Percentiles rank a stretch among this genome's conserved stretches.
These are phyloP conservation scores for Marasmius fiardii DNA, from an alignment of 1,284 basidiomycete species.

Conservation along the genomic window DNA sequence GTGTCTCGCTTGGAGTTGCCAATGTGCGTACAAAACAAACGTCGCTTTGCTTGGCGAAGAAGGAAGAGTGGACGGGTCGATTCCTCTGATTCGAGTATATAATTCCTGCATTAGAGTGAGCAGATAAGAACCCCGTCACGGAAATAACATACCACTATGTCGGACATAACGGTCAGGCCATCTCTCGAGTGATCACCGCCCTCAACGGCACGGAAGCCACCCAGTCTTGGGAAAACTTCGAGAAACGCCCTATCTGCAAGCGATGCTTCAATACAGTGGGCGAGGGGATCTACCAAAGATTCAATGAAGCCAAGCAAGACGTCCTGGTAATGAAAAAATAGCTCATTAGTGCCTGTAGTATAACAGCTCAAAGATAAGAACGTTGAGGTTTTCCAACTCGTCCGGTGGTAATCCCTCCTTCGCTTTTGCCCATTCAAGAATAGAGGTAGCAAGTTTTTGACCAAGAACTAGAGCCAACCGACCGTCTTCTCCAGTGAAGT, in stretches of 20 bases:
- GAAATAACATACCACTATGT: neutral
- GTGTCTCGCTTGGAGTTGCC: neutral
- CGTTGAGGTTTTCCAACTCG: neutral
- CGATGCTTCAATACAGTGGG: constrained; percentile 2
- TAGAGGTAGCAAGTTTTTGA: neutral
- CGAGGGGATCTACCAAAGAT: neutral
- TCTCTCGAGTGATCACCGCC: neutral
- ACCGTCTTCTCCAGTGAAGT: neutral
- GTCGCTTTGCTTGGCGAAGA: neutral
- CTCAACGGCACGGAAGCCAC: neutral
- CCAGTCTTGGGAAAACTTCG: constrained; percentile 5
- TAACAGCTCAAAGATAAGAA: neutral
- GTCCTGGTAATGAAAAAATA: neutral
- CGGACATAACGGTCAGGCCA: neutral
- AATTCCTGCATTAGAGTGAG: neutral
- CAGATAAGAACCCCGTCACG: too few relatives aligned
- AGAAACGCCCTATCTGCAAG: constrained; percentile 7
- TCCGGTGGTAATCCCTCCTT: neutral
- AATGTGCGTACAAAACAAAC: constrained; percentile 4
- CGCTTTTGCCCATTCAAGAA: neutral
- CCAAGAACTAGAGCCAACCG: neutral
- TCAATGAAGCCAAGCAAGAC: constrained; percentile 3
- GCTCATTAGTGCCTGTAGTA: neutral
- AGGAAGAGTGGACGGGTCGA: neutral
- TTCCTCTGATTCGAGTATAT: neutral